These are phyloP conservation scores for Pyrenochaeta sp. DNA, from an alignment of 2,329 filamentous ascomycete genomes.

Conservation along the genomic window DNA sequence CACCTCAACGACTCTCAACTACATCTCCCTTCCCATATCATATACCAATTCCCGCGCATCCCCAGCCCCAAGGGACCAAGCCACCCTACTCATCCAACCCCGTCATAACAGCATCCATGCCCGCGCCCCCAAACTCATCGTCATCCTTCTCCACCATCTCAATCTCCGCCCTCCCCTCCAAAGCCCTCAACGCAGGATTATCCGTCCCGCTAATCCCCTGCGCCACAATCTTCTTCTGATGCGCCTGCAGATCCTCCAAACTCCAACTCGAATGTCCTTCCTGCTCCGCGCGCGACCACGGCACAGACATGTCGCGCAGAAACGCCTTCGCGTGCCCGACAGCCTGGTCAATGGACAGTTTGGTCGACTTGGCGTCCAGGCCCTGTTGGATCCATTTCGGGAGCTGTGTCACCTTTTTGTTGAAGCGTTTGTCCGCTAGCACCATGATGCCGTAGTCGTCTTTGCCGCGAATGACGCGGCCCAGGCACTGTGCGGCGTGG, in stretches of 20 bases:
- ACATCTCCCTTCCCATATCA: too few species aligned
- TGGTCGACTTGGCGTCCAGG: constrained; percentile 82
- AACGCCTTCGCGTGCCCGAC: constrained; percentile 89
- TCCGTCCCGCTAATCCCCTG: constrained; percentile 71
- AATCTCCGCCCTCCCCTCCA: constrained; percentile 39
- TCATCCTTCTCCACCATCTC: constrained; percentile 27
- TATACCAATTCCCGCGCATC: too few species aligned
- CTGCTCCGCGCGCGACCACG: constrained; percentile 81
- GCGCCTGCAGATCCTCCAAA: constrained; percentile 74
- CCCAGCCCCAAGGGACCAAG: background rate
- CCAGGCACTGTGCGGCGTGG: constrained; percentile 96
- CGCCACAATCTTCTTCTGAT: constrained; percentile 77
- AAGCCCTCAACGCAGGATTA: constrained; percentile 48
- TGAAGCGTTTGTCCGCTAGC: constrained; percentile 89
- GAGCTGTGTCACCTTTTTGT: constrained; percentile 87
- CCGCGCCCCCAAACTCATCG: constrained; percentile 46
- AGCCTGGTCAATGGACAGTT: constrained; percentile 94
- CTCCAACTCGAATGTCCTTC: constrained; percentile 96
- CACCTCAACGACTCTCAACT: too few species aligned
- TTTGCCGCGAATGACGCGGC: constrained; percentile 92
- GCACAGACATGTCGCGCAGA: constrained; percentile 88
- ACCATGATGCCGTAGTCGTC: constrained; percentile 99
- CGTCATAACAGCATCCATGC: constrained; percentile 48
- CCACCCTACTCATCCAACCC: constrained; percentile 28
- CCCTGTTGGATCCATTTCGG: constrained; percentile 97